Evolutionary conservation across 805 yeast species (phyloP), one percentile per base, ranked within the genome.

Genomic region (Maudiozyma serrabonitensis): DNA sequence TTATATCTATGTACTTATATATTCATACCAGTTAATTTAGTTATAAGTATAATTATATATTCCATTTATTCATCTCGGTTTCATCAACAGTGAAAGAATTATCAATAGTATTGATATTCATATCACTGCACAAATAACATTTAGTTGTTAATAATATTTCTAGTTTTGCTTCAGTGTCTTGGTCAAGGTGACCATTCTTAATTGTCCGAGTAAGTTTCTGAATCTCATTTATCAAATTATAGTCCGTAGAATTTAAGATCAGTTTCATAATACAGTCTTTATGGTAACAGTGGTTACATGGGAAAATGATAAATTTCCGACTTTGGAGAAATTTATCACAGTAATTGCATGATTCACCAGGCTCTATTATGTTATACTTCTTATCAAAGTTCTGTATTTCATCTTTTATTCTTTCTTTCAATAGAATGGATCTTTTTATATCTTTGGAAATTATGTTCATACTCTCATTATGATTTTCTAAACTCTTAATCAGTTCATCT

Each of bases 281-380:
- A 62, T 93, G 98, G 68, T 87, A 85, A 5, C 87, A 79, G 63
- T 93, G 99, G 50, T 78, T 84, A 62, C 99, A 93, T 0, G 96
- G 96, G 61, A 87, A 93, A 5, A 82, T 79, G 48, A 82, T 75
- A 56, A 89, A 89, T 60, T 80, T 84, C 50, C 88, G 76, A 4
- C 82, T 77, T 2, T 87, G 75, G 43, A 91, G 69, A 8, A 93
- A 75, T 55, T 75, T 75, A n/a, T 72, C 68, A 65, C 98, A 91
- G 3, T 80, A 55, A 41, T 75, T 69, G 68, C 99, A 93, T 0
- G 91, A 77, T 54, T 83, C 93, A 1, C 93, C 95, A 0, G 96
- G 89, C 57, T 85, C 84, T 18, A 91, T 75, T 0, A 83, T 73
- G 38, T 81, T 81, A 54, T 79, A 82, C 6, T 82, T 74, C 42